phyloP scores from a whole-genome alignment of 1,284 basidiomycete genomes.

The Ustilago crameri region DNA sequence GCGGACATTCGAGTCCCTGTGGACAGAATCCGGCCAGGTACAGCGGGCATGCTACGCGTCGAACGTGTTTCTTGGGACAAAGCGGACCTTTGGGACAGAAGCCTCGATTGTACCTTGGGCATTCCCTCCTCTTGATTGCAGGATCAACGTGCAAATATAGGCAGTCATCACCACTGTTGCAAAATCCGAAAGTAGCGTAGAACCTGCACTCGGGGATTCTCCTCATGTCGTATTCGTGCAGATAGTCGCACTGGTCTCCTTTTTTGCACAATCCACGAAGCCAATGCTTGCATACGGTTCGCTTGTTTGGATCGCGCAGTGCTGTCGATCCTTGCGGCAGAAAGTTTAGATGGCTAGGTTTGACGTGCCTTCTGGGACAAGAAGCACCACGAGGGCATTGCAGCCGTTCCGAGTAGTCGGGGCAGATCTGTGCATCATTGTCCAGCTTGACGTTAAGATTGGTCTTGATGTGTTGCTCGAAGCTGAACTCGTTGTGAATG shows the following conservation, averaged over 20 bases:
- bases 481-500: constrained; percentile 88
- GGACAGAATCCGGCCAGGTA: constrained; percentile 97
- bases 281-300: constrained; percentile 95
- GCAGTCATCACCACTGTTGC: constrained; percentile 97
- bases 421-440: constrained; percentile 75
- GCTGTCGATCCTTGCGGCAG: constrained; percentile 26
- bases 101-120: constrained; percentile 92
- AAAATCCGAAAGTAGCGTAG: constrained; percentile 98
- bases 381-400: constrained; percentile 46
- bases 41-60: constrained; percentile 86
- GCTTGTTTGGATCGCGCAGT: constrained; percentile 71
- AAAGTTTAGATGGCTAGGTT: constrained; percentile 47
- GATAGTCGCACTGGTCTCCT: constrained; percentile 96
- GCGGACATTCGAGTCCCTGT: constrained; percentile 86
- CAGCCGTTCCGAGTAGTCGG: constrained; percentile 43
- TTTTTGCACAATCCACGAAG: constrained; percentile 98
- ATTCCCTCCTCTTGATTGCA: constrained; percentile 80
- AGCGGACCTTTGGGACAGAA: constrained; percentile 82
- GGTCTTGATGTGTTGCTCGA: constrained; percentile 84
- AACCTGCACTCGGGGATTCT: constrained; percentile 99
- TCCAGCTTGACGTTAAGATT: constrained; percentile 90
- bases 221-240: constrained; percentile 97
- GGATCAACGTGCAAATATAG: constrained; percentile 98
- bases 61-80: constrained; percentile 92
- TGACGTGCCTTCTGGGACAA: constrained; percentile 55